These are phyloP conservation scores for Ettlia oleoabundans DNA, from an alignment of 139 green algal genomes.

Conservation along the genomic window DNA sequence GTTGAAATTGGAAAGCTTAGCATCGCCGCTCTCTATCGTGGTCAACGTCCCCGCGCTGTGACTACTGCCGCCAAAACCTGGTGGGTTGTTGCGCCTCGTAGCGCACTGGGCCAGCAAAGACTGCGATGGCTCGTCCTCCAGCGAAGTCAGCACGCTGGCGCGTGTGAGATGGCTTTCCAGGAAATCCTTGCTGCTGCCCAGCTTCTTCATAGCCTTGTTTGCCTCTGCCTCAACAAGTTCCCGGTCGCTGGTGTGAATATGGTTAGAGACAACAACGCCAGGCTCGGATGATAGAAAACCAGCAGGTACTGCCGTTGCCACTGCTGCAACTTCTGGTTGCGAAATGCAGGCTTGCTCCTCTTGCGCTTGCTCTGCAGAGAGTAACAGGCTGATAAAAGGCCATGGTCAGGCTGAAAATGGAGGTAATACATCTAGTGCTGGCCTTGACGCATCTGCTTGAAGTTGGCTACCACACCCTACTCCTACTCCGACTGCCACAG, in stretches of 20 bases:
- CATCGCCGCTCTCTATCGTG: background rate
- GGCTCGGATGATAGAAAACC: background rate
- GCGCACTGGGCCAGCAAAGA: too few relatives aligned
- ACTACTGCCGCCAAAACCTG: background rate
- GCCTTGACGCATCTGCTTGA: too few relatives aligned
- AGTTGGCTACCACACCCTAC: too few relatives aligned
- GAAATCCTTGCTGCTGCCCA: constrained; percentile 29
- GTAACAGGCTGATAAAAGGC: too few relatives aligned
- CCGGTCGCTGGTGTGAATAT: background rate
- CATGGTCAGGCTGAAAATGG: background rate
- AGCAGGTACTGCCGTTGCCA: background rate
- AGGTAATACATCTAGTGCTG: background rate
- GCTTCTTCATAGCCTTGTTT: constrained; percentile 14
- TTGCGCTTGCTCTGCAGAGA: background rate
- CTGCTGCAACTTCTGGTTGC: background rate
- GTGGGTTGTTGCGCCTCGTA: too few relatives aligned
- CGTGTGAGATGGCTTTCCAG: constrained; percentile 35
- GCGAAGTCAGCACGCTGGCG: constrained; percentile 17
- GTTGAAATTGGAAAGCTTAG: too few relatives aligned
- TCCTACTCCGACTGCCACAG: too few relatives aligned
- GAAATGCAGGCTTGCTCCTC: background rate
- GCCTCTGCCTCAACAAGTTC: background rate
- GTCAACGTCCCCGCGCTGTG: background rate
- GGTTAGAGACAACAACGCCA: background rate
- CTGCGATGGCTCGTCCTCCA: background rate